A percentile compares a stretch with the other conserved stretches of the same genome.
These are phyloP conservation scores for Sisymbrium irio DNA, from an alignment of 345 rosid genomes.

Conservation along the genomic window DNA sequence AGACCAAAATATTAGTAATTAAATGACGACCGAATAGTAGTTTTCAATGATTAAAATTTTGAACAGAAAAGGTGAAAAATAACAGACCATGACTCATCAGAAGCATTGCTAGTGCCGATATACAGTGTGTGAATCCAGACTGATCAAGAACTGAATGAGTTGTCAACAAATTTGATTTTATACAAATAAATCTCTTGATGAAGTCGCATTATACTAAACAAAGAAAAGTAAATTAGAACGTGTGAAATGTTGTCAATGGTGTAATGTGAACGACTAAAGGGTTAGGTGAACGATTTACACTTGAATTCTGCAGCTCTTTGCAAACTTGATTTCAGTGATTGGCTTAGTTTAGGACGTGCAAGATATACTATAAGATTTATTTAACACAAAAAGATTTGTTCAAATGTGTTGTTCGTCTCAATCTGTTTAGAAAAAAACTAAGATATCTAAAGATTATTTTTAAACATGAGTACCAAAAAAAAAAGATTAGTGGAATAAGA, in stretches of 20 bases:
- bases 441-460: background rate
- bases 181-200: background rate
- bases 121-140: slow-evolving; percentile 5
- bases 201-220: background rate
- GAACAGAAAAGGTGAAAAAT: background rate
- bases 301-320: background rate
- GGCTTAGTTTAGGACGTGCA: background rate
- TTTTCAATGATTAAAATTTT: background rate
- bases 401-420: background rate
- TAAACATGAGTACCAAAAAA: no score
- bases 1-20: background rate
- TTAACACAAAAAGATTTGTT: background rate
- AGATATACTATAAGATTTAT: background rate
- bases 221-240: slow-evolving; percentile 4
- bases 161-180: background rate
- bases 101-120: background rate
- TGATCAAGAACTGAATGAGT: slow-evolving; percentile 6
- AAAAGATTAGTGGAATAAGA: background rate
- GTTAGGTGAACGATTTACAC: background rate
- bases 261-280: background rate
- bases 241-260: slow-evolving; percentile 9
- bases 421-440: background rate
- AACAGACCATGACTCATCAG: background rate
- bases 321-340: background rate
- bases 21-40: background rate